A percentile compares a stretch with the other conserved stretches of the same genome.
These are phyloP conservation scores for Mucor lusitanicus DNA, from an alignment of 371 early-diverging fungal genomes.

Conservation along the genomic window DNA sequence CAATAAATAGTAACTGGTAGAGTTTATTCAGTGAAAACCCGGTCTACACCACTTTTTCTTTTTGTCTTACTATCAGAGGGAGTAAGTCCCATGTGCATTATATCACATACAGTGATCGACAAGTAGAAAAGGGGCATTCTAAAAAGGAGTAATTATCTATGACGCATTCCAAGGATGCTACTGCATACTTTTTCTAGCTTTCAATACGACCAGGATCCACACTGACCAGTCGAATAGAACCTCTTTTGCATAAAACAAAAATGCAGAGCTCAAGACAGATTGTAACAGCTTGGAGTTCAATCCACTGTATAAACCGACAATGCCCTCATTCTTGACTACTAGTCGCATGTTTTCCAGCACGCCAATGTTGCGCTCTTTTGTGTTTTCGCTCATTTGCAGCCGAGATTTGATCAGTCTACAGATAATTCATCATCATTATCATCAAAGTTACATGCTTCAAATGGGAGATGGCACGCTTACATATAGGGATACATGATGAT, in stretches of 20 bases:
- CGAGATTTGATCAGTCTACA: constrained; percentile 87
- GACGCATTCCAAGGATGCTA: not conserved
- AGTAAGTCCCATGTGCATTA: not conserved
- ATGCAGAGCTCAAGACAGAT: constrained; percentile 88
- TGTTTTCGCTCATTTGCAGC: constrained; percentile 89
- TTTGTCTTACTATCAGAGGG: not conserved
- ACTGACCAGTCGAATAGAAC: constrained; percentile 74
- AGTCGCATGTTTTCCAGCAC: constrained; percentile 83
- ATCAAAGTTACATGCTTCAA: not conserved
- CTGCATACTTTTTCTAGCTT: constrained; percentile 34
- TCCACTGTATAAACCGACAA: constrained; percentile 81
- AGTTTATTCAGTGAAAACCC: not conserved
- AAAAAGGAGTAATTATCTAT: not conserved
- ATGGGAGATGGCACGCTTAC: constrained; percentile 41
- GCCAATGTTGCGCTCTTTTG: constrained; percentile 71
- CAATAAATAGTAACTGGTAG: not conserved
- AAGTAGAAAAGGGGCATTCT: not conserved
- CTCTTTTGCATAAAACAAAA: constrained; percentile 91
- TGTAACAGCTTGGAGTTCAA: constrained; percentile 88
- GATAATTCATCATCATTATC: not conserved
- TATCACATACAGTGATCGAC: not conserved
- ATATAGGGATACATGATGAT: constrained; percentile 95
- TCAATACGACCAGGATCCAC: constrained; percentile 55
- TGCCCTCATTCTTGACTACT: constrained; percentile 82
- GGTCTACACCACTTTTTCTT: too few species aligned